These are phyloP conservation scores for Mucor irregularis DNA, from an alignment of 371 early-diverging fungal genomes.

Conservation along the genomic window DNA sequence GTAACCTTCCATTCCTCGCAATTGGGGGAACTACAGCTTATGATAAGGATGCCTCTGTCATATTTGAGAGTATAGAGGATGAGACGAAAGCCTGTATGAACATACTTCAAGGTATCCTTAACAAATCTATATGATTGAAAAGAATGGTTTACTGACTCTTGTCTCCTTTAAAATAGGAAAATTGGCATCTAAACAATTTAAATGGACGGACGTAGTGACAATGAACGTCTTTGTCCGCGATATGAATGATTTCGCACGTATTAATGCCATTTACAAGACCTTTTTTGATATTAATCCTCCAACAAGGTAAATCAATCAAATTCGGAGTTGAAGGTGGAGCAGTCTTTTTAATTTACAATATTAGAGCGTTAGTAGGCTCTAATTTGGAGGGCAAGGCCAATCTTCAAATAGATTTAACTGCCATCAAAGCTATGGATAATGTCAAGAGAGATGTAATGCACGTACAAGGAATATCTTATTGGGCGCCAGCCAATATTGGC, in stretches of 20 bases:
- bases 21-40: conserved; percentile 42
- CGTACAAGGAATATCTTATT: conserved; percentile 81
- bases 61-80: conserved; percentile 30
- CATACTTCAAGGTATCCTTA: conserved; percentile 26
- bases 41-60: not conserved
- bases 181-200: conserved; percentile 4
- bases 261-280: conserved; percentile 63
- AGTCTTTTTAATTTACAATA: not conserved
- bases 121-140: not conserved
- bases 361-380: conserved; percentile 60
- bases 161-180: not conserved
- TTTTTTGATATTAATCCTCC: conserved; percentile 75
- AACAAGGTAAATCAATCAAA: conserved; percentile 23
- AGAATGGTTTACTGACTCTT: not conserved
- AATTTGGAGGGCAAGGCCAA: conserved; percentile 27
- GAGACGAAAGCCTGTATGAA: conserved; percentile 43
- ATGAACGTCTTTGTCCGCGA: conserved; percentile 66
- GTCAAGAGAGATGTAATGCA: conserved; percentile 60
- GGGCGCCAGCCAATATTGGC: conserved; percentile 87
- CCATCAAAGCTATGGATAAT: conserved; percentile 23
- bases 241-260: conserved; percentile 62
- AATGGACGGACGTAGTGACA: conserved; percentile 55
- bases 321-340: no score
- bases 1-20: conserved; percentile 20
- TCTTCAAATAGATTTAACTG: conserved; percentile 67